Base-by-base conservation (phyloP, 2,329 filamentous ascomycete genomes). In the Phaeophleospora eucalypticola region DNA sequence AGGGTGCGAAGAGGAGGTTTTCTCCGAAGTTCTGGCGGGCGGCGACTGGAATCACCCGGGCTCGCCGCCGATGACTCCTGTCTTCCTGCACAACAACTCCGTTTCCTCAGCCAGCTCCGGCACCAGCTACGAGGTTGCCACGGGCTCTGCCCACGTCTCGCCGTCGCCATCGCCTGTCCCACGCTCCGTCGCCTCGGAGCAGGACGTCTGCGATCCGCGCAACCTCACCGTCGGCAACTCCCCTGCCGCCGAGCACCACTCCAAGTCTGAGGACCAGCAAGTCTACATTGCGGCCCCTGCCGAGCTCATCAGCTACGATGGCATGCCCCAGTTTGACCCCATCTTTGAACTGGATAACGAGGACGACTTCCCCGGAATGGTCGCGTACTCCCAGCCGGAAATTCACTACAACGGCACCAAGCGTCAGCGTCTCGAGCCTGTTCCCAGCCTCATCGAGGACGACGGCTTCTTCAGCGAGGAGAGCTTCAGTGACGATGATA, bases 331-430 rank as follows among this genome's bases (percentile, higher is more conserved):
- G 7, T 94, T 95, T 58, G 87, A 94, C 67, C 86, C 89, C 56
- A 81, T 94, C 57, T 93, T 90, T 18, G 89, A 95, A 61, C 78
- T 95, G 46, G 90, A 95, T 66, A 89, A 87, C 1, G 90, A 95
- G 61, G 88, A 94, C 77, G 88, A 93, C 65, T 89, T 94, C 61
- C 84, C 81, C 65, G 79, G 80, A 45, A 78, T 94, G 7, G 83
- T 89, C 54, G 82, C 87, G 62, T 84, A 89, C 56, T 70, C 74
- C 33, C 71, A 77, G 40, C 82, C 84, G 67, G 71, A 79, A 10
- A 80, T 79, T 62, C 72, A 78, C 57, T 84, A 79, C 66, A 65
- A 79, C 49, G 76, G 77, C 46, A 78, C 71, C 63, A 89, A 88
- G 73, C 82, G 90, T 57, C 78, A 90, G 76, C 69, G 87, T 70